Evolutionary conservation across 306 rosid species (phyloP), one percentile per base, ranked within the genome.

Genomic region (Quercus engelmannii): DNA sequence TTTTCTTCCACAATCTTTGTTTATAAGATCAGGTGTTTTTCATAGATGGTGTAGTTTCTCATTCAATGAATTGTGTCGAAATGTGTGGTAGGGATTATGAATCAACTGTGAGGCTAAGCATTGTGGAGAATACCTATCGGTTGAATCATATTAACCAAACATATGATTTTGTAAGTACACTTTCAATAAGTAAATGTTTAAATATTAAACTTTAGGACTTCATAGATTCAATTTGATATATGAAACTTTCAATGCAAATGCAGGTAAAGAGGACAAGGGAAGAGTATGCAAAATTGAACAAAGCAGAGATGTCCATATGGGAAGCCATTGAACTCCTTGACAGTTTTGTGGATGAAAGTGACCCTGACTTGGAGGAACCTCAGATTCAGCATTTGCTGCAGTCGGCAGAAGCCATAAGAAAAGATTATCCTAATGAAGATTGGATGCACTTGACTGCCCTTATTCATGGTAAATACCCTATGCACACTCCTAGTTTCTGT

Each of bases 361-460:
- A 31, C 35, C 35, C 35, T 31, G 35, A 31, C 35, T 1, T 31
- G 1, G 35, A 31, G 1, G 76, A 69, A 20, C 76, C 81, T 71
- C 71, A 25, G 20, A 71, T 78, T 78, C 76, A 78, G 21, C 81
- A 71, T 28, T 78, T 78, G 70, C 61, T 78, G 20, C 81, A 78
- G 35, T 33, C 81, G 15, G 81, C 81, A 25, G 81, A 78, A 58
- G 81, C 81, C 70, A 78, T 71, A 38, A 78, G 81, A 33, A 78
- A 73, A 55, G 81, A 78, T 21, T 78, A 57, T n/a, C 81, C 81
- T 8, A 26, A 78, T 70, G 76, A 78, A 78, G 81, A 78, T 12
- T 78, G 81, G 81, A 33, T 78, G 4, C 90, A 87, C 76, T 63
- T 84, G 73, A 87, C 90, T 0, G 90, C 86, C 26, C 86, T 87